Base-by-base conservation (phyloP, 2,329 filamentous ascomycete genomes). In the Exophiala dermatitidis region DNA sequence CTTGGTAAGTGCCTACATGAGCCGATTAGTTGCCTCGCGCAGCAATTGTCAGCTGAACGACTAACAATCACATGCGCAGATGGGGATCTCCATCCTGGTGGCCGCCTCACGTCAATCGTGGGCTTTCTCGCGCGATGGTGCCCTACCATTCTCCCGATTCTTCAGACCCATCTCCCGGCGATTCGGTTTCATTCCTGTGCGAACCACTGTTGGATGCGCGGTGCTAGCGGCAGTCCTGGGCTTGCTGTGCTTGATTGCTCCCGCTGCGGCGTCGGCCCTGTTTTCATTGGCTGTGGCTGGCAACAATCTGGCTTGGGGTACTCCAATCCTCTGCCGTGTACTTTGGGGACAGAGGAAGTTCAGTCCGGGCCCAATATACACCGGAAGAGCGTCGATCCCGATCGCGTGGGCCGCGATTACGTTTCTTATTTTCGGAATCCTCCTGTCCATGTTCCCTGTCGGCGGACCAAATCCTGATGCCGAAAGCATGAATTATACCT, bases 71-170 rank as follows among this genome's bases (percentile, higher is more conserved):
- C 37, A 37, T 54, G 61, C 36, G 57, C 52, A 53, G 48, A 60
- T 60, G 58, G 58, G 58, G 4, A 48, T 53, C 3, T 55, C 53
- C 4, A 62, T 72, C 66, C 67, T 80, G 2, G 76, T 82, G 2
- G 81, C 81, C 1, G 77, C 77, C 3, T 81, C 77, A 4, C 74
- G 81, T 4, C 81, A 84, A 66, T 74, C 72, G 31, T 84, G 81
- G 81, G 81, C 81, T 0, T 84, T 84, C 63, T 79, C 78, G 5
- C 75, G 81, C 28, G 81, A 84, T 60, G 79, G 79, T 1, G 81
- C 80, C 1, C 70, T 84, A 1, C 81, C 81, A 0, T 82, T 83
- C 63, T 80, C 77, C 1, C 65, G 57, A 3, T 81, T 78, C 66
- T 79, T 83, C 66, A 72, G 79, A 32, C 72, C 74, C 4, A 78